Conservation (phyloP, 441 rosid species). For the Bocquillonia castaneifolia region DNA sequence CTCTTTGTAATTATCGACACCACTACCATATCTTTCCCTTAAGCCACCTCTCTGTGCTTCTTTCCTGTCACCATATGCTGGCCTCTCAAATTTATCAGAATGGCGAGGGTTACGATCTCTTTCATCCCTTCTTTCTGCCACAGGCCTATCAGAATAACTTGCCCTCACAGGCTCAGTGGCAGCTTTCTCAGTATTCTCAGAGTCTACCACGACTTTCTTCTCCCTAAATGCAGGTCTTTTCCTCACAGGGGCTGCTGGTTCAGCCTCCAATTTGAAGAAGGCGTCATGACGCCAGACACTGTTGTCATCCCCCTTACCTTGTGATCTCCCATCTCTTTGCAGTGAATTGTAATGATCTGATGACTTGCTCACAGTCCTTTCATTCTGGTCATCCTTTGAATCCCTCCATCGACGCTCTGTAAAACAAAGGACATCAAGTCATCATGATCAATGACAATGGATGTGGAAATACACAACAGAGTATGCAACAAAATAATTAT, state of each 20-base stretch:
- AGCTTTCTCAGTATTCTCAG: conserved; percentile 33
- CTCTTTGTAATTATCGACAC: conserved; percentile 33
- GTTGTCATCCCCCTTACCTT: conserved; percentile 37
- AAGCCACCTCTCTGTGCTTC: conserved; percentile 37
- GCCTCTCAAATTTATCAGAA: conserved; percentile 45
- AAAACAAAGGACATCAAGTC: conserved; percentile 21
- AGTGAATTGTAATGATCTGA: conserved; percentile 26
- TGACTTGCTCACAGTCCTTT: conserved; percentile 35
- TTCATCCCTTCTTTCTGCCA: conserved; percentile 43
- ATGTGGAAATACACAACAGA: too few species aligned
- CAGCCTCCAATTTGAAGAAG: conserved; percentile 51
- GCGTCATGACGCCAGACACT: conserved; percentile 61
- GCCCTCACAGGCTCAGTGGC: conserved; percentile 35
- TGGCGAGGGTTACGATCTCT: conserved; percentile 36
- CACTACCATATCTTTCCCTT: conserved; percentile 42
- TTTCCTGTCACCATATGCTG: conserved; percentile 38
- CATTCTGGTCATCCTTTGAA: conserved; percentile 43
- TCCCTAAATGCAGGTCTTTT: conserved; percentile 88
- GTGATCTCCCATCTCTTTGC: conserved; percentile 40
- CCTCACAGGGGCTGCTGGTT: conserved; percentile 39
- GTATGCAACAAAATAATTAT: background rate
- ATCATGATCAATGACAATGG: too few species aligned
- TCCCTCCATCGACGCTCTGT: conserved; percentile 61
- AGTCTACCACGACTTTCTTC: conserved; percentile 46
- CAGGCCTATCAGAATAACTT: conserved; percentile 21